A percentile compares a stretch with the other conserved stretches of the same genome.
Evolutionary conservation across 129 eudicot genomes (phyloP).

Genomic region (Gnaphalium uliginosum): DNA sequence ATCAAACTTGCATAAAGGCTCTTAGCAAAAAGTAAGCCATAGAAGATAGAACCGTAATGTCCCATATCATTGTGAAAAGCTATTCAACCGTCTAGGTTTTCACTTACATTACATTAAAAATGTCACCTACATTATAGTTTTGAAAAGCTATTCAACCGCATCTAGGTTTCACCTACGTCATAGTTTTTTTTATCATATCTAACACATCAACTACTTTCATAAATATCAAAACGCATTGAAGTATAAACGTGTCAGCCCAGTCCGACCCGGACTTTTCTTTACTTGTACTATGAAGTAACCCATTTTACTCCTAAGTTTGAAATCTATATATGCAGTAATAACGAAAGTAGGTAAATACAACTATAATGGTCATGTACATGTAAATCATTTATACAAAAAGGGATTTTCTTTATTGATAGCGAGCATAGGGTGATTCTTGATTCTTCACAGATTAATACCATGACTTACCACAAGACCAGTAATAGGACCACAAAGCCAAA

Average conservation of each 20-base stretch:
- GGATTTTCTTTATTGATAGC: neutral
- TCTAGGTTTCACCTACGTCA: neutral
- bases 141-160: neutral
- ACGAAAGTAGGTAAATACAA: neutral
- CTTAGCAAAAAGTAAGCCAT: neutral
- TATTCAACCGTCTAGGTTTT: neutral
- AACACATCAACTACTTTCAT: neutral
- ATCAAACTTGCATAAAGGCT: neutral
- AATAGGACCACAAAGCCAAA: constrained; percentile 98
- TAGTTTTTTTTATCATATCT: neutral
- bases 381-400: neutral
- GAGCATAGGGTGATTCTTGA: neutral
- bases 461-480: constrained; percentile 96
- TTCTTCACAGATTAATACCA: neutral
- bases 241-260: neutral
- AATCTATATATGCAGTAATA: neutral
- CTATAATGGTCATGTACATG: neutral
- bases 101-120: neutral
- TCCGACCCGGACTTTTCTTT: neutral
- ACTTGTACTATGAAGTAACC: neutral
- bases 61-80: no score
- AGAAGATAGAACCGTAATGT: no score
- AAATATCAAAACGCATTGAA: neutral
- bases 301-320: neutral
- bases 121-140: neutral